These are phyloP conservation scores for Serendipita sp. DNA, from an alignment of 768 basidiomycete genomes.

Conservation along the genomic window DNA sequence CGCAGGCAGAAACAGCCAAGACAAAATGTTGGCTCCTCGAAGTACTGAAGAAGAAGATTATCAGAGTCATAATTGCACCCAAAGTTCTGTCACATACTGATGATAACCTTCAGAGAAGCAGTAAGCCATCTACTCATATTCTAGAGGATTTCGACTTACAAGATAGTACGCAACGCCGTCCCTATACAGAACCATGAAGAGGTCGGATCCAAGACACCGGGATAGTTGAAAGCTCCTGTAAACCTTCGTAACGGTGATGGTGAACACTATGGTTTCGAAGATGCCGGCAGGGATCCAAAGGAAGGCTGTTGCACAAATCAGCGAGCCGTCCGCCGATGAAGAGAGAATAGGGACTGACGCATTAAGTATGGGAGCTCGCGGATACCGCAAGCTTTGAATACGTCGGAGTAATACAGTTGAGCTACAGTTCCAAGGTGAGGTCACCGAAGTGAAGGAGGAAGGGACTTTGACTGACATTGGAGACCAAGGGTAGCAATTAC, in stretches of 20 bases:
- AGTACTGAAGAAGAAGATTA: background rate
- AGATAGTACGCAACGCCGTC: background rate
- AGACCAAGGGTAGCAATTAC: background rate
- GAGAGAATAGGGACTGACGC: background rate
- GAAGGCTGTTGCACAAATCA: background rate
- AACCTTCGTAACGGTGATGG: background rate
- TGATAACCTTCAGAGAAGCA: background rate
- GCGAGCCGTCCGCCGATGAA: background rate
- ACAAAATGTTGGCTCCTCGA: background rate
- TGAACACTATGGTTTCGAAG: background rate
- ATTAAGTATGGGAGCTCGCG: background rate
- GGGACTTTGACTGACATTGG: background rate
- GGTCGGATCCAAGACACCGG: background rate
- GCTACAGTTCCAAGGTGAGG: background rate
- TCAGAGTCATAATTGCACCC: too few species aligned
- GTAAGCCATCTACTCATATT: background rate
- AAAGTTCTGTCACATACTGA: background rate
- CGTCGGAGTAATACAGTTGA: background rate
- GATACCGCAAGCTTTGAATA: background rate
- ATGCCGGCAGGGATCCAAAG: background rate
- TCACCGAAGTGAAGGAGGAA: background rate
- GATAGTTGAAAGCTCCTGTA: background rate
- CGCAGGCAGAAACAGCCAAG: background rate
- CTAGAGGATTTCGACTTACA: background rate
- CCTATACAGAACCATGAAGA: background rate